Conservation (phyloP, 345 rosid species). For the Hypericum androsaemum region DNA sequence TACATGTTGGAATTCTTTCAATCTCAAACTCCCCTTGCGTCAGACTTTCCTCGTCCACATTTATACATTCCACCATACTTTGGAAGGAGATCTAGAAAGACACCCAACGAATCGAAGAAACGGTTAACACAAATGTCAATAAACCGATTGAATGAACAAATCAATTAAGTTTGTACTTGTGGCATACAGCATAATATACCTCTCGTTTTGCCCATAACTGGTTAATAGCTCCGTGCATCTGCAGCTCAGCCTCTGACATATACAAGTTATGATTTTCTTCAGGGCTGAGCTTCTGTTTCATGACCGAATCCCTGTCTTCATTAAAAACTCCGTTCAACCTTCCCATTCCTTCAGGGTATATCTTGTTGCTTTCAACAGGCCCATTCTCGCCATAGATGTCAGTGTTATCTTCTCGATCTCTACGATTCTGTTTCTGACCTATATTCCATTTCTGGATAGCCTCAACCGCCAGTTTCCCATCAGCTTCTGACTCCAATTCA, state of each 20-base stretch:
- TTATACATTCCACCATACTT: constrained; percentile 29
- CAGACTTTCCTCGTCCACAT: constrained; percentile 15
- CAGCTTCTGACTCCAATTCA: constrained; percentile 49
- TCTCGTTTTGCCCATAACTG: constrained; percentile 65
- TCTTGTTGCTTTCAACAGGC: constrained; percentile 45
- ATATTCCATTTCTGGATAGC: constrained; percentile 84
- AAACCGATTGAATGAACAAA: neutral
- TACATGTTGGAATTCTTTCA: constrained; percentile 50
- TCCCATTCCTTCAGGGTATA: constrained; percentile 57
- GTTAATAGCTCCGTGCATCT: constrained; percentile 39
- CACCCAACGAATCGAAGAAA: constrained; percentile 12
- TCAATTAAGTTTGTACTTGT: neutral
- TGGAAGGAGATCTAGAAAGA: constrained; percentile 64
- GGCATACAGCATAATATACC: constrained; percentile 31
- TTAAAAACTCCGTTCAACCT: constrained; percentile 25
- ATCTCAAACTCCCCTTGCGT: constrained; percentile 65
- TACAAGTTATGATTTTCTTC: constrained; percentile 59
- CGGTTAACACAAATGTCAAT: neutral
- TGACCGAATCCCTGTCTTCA: constrained; percentile 18
- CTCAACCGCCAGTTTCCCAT: constrained; percentile 55
- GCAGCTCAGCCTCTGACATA: constrained; percentile 79
- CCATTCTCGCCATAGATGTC: constrained; percentile 87
- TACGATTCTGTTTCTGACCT: constrained; percentile 57
- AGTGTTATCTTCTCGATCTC: constrained; percentile 60
- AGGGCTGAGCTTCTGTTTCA: constrained; percentile 21